Evolutionary conservation across 164 flowering plant genomes (phyloP), one percentile per base, ranked within the genome.

Genomic region (Santalum album): DNA sequence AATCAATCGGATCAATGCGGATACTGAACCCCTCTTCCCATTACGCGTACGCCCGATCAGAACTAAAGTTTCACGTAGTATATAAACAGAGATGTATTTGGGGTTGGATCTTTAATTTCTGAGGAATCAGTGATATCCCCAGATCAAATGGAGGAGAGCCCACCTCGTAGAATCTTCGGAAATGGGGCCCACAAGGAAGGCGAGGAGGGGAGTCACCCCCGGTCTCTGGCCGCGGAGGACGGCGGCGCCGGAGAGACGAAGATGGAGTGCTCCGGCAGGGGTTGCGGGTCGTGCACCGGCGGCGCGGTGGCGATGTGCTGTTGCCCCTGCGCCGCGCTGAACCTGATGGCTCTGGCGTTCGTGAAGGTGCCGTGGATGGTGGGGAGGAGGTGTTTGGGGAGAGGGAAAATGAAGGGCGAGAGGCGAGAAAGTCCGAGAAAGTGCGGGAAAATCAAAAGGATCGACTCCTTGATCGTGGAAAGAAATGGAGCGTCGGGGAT

Each of bases 321-420:
- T 71, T 90, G 97, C 49, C 97, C 97, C 0, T 83, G 90, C 61
- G 87, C 84, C 0, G 63, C 84, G 53, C 56, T 90, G 10, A 76
- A 72, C 59, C 49, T 84, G 2, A 56, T 84, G 7, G 70, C 80
- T 0, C 72, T 86, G 1, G 82, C 90, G 0, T 71, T 86, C 24
- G 67, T 90, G 0, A 82, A 78, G 64, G 67, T 81, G 5, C 97
- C 97, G 6, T 84, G 69, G 71, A 71, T 50, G 72, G 56, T 83
- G 51, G 88, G 85, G 25, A 65, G 68, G 57, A 75, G 54, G 62
- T 76, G 82, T 57, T 59, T 83, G 73, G 66, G 74, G 2, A 19
- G 51, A 15, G 52, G 74, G 58, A 76, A 69, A 43, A 69, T 39
- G 65, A 75, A 65, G 66, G 49, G 53, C 53, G 57, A 22, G 38